These are phyloP conservation scores for Themeda triandra DNA, from an alignment of 176 grass and related monocot genomes.

Conservation along the genomic window DNA sequence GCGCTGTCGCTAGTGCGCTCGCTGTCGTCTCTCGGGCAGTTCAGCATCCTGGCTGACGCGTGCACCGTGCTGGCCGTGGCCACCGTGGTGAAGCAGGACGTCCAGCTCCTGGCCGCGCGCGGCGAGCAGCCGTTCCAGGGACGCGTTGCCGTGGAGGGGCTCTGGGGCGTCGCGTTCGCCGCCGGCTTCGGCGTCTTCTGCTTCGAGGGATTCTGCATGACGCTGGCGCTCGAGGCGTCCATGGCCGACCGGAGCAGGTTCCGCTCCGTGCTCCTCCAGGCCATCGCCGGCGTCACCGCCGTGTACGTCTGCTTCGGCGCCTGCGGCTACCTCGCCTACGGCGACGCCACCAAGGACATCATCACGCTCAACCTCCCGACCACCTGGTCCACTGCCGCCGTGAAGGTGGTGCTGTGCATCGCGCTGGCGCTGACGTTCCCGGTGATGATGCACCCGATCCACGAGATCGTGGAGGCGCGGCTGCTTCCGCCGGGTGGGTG, in stretches of 20 bases:
- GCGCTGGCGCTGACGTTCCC: conserved; percentile 84
- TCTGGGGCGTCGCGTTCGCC: conserved; percentile 71
- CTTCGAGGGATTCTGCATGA: conserved; percentile 90
- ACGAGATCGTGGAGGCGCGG: conserved; percentile 81
- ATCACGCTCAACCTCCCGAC: conserved; percentile 75
- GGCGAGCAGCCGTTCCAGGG: conserved; percentile 28
- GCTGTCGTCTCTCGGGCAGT: conserved; percentile 57
- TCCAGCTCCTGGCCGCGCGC: conserved; percentile 35
- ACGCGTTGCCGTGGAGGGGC: conserved; percentile 42
- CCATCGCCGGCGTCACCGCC: conserved; percentile 53
- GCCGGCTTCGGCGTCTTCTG: conserved; percentile 81
- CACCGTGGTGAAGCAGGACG: conserved; percentile 72
- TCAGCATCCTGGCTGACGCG: conserved; percentile 75
- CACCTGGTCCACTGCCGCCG: conserved; percentile 56
- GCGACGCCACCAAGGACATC: conserved; percentile 79
- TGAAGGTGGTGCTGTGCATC: conserved; percentile 42
- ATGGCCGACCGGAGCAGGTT: conserved; percentile 62
- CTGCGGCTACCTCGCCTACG: conserved; percentile 83
- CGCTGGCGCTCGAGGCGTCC: conserved; percentile 77
- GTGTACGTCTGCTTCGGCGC: conserved; percentile 68
- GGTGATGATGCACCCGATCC: conserved; percentile 89
- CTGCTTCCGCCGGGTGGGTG: conserved; percentile 37
- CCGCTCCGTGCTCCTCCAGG: conserved; percentile 53
- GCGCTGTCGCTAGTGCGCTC: conserved; percentile 68
- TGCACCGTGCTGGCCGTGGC: conserved; percentile 79